These are phyloP conservation scores for Coemansia nantahalensis DNA, from an alignment of 192 early-diverging fungal genomes.

Conservation along the genomic window DNA sequence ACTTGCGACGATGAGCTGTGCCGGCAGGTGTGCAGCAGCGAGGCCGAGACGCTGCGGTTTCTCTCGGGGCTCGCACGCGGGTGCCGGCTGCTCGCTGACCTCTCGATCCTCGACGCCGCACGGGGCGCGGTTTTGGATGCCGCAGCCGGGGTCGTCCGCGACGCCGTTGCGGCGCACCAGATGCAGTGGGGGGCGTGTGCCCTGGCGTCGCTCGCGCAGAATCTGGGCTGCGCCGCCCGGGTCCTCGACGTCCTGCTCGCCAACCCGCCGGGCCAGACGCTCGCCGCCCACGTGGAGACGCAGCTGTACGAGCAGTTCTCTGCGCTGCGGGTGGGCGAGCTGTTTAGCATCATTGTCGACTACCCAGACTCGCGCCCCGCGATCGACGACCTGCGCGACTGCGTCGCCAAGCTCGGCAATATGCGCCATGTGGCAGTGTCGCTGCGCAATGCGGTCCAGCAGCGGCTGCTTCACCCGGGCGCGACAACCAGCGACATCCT, in stretches of 20 bases:
- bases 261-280: not conserved
- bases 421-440: conserved; percentile 23
- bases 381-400: conserved; percentile 60
- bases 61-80: conserved; percentile 5
- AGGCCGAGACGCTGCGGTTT: not conserved
- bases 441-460: conserved; percentile 39
- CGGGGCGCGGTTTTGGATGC: not conserved
- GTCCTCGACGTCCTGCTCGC: conserved; percentile 15
- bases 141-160: conserved; percentile 9
- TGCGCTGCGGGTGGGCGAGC: conserved; percentile 53
- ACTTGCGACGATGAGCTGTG: not conserved
- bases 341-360: conserved; percentile 74
- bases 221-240: not conserved
- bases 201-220: conserved; percentile 3
- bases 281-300: conserved; percentile 8
- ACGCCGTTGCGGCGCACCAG: conserved; percentile 4
- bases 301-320: conserved; percentile 14
- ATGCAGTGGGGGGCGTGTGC: conserved; percentile 16
- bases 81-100: conserved; percentile 9
- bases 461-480: conserved; percentile 68
- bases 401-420: conserved; percentile 16
- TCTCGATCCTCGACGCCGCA: conserved; percentile 6
- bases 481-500: conserved; percentile 70
- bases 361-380: conserved; percentile 63
- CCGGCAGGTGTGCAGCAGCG: not conserved